Evolutionary conservation across 139 green algal species (phyloP), one percentile per base, ranked within the genome.

Genomic region (Astrephomene gubernaculifera): DNA sequence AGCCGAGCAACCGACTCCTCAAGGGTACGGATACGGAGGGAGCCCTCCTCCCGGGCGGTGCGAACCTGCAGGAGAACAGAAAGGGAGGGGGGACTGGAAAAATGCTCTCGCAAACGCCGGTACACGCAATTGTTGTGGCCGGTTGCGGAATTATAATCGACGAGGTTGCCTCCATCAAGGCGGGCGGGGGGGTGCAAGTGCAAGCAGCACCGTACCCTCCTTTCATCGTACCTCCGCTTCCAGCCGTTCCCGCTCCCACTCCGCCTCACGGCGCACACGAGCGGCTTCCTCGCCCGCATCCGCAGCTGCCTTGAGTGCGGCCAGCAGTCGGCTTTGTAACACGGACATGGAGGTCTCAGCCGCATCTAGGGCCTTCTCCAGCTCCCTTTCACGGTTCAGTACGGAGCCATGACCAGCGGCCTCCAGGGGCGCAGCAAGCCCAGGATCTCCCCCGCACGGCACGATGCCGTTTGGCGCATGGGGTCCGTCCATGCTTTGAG

Each of bases 341-440:
- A 92, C 86, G 1, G 90, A 90, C 53, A 94, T 79, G 4, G 90
- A 86, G 24, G 80, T 52, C 74, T 94, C 91, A 22, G 90, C 87
- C 38, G 88, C 87, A 25, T 89, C 86, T 52, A 94, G 53, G 25
- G 91, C 91, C 71, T 81, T 76, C 65, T 79, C 49, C 45, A 86
- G 33, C 79, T 86, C 79, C 27, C 44, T 41, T 49, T 86, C 79
- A 4, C 79, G 64, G 4, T n/a, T 70, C 17, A 86, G 43, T 22
- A 65, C 71, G 31, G 3, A 10, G 65, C 36, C 36, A 21, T 57
- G 49, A 57, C 12, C 49, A 12, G 17, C 19, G 31, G 57, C 57
- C 57, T 17, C 57, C 57, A 27, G 19, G n/a, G n/a, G n/a, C n/a
- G n/a, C n/a, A n/a, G n/a, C n/a, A n/a, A n/a, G n/a, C n/a, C n/a